phyloP scores from a whole-genome alignment of 768 basidiomycete species.

The Lyophyllum semitale region DNA sequence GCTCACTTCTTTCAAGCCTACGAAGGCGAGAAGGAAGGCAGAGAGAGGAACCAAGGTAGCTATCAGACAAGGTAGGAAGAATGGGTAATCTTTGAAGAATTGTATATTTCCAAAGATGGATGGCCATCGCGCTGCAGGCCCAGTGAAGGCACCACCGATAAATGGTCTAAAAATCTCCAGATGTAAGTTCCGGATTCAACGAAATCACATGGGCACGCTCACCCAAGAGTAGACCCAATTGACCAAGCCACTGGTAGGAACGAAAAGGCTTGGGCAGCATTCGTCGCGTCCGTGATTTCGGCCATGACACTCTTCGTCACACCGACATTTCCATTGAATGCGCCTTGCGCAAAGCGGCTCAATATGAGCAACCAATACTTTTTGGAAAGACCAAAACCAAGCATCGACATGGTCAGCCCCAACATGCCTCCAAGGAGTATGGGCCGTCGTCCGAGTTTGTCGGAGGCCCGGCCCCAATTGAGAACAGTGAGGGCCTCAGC shows the following conservation, averaged over 20 bases:
- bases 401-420: conserved; percentile 30
- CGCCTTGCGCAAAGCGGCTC: conserved; percentile 26
- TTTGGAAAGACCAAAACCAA: conserved; percentile 36
- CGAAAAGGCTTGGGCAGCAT: conserved; percentile 15
- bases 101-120: conserved; percentile 32
- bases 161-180: conserved; percentile 34
- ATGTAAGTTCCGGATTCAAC: neutral
- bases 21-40: conserved; percentile 43
- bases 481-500: conserved; percentile 34
- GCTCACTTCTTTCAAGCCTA: conserved; percentile 48
- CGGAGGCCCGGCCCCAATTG: conserved; percentile 36
- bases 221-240: conserved; percentile 16
- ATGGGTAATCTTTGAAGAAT: conserved; percentile 50
- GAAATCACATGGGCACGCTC: neutral
- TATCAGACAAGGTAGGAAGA: conserved; percentile 62
- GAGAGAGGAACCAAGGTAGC: conserved; percentile 50
- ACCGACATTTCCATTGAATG: conserved; percentile 35
- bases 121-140: conserved; percentile 49
- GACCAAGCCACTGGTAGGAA: conserved; percentile 16
- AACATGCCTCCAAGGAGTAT: conserved; percentile 33
- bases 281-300: conserved; percentile 23
- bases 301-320: conserved; percentile 31
- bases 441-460: conserved; percentile 34
- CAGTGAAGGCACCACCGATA: conserved; percentile 51
- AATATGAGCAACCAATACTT: conserved; percentile 27